Base-by-base conservation (phyloP, 305 asterid species). In the Fraxinus platypoda region DNA sequence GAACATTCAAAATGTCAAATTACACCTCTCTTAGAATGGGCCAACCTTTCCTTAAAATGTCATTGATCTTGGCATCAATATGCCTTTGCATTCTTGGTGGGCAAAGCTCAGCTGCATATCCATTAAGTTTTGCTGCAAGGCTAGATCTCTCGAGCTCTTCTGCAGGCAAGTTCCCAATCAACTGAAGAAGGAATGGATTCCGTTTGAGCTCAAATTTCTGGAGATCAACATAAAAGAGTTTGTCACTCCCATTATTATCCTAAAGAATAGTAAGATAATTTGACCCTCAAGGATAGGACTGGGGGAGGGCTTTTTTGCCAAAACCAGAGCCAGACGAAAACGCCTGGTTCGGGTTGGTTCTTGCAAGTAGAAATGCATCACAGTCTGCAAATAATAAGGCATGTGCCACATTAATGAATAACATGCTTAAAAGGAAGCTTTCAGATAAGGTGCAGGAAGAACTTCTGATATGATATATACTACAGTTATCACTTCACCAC, bases 191-290 rank as follows among this genome's bases (percentile, higher is more conserved):
- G 88, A 96, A 92, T 0, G 91, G 93, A 23, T 89, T 91, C 84
- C 94, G 88, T 85, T 93, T 95, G 23, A 96, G 98, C 97, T 96
- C 99, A 87, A 96, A 96, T 90, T 94, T 96, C 99, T 96, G 86
- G 80, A 87, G 4, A 76, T 76, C 73, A 81, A 62, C 57, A 80
- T 81, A 52, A 46, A 83, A 49, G 49, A 38, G 54, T 62, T 28
- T 57, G 74, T 46, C 19, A 78, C 87, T 66, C 81, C 31, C 62
- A 79, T 13, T 8, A 66, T 80, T 17, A 66, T 75, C 70, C 30
- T 26, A 74, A 9, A 59, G 35, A 75, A 52, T 68, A 79, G 43
- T 64, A 43, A 64, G 74, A 77, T 30, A 70, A 43, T 31, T 21
- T n/a, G 46, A 31, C 81, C 75, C 6, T 19, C 12, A 62, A 59